Evolutionary conservation across 768 basidiomycete species (phyloP), one percentile per base, ranked within the genome.

Genomic region (Auriscalpium microsporum): DNA sequence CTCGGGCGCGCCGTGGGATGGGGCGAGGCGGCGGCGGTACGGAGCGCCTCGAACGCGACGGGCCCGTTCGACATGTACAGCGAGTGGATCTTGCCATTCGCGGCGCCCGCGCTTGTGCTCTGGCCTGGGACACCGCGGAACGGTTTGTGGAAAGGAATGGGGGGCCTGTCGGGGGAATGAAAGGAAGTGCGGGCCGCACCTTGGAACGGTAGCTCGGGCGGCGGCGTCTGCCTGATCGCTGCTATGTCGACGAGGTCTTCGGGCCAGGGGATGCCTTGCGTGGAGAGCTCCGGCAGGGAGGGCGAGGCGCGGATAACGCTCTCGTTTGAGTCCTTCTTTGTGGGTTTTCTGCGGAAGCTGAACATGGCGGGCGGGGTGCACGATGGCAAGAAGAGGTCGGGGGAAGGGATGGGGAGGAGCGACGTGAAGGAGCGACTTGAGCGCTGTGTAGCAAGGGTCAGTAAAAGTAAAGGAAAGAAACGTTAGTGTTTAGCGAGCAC

Each of bases 61-160:
- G 85, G 83, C 16, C 82, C 76, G 55, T 70, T 72, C 36, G 80
- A 72, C 79, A 81, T 85, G 62, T 89, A 90, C 66, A 89, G 65
- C 7, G 83, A 76, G 38, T 86, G 87, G 53, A 90, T 90, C 50
- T 80, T 72, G 62, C 72, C 76, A 68, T 76, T 76, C 77, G 72
- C 63, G 70, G 72, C 72, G 53, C 65, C 70, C 63, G 55, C 52
- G 62, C n/a, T 34, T 16, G 45, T 14, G 16, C 45, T 16, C 17
- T 34, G 33, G 6, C 55, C 58, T 59, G 38, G 37, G 46, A 51
- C 50, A 19, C 56, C 57, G 68, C 84, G 78, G 77, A 88, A 89
- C 48, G 89, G 89, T 80, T 86, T 87, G 71, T 91, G 87, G 78
- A 90, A 90, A 62, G 83, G 77, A 69, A 86, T 84, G 64, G 84